phyloP scores from a whole-genome alignment of 768 basidiomycete genomes.

The Mycena polygramma region DNA sequence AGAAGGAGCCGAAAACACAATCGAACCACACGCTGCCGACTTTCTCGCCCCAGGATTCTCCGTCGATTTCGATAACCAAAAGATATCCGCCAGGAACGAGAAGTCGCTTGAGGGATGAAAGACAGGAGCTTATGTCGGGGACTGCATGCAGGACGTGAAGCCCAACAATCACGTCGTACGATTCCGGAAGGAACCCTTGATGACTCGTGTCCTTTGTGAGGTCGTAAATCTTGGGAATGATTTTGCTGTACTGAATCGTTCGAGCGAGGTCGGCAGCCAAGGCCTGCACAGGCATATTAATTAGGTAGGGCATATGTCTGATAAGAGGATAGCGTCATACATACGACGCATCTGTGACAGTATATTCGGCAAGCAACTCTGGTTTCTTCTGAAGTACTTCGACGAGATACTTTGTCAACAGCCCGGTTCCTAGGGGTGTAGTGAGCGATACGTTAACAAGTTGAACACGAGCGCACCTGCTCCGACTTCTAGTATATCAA shows the following conservation, averaged over 20 bases:
- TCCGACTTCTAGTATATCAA: slow-evolving; percentile 24
- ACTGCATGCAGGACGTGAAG: slow-evolving; percentile 19
- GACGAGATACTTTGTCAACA: slow-evolving; percentile 11
- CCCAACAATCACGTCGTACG: slow-evolving; percentile 10
- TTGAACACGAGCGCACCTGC: slow-evolving; percentile 1
- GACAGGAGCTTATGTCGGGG: background rate
- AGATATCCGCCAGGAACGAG: slow-evolving; percentile 26
- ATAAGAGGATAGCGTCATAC: too few species aligned
- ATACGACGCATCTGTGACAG: slow-evolving; percentile 23
- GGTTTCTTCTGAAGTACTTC: slow-evolving; percentile 8
- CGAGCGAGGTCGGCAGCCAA: background rate
- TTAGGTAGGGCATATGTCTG: too few species aligned
- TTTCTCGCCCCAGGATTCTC: slow-evolving; percentile 1
- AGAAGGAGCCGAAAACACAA: slow-evolving; percentile 27
- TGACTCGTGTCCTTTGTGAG: background rate
- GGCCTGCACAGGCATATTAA: too few species aligned
- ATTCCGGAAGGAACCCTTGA: background rate
- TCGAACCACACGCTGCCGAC: slow-evolving; percentile 22
- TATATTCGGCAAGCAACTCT: slow-evolving; percentile 14
- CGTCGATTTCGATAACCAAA: slow-evolving; percentile 15
- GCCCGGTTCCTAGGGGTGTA: slow-evolving; percentile 9
- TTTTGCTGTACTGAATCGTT: background rate
- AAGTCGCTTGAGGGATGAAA: slow-evolving; percentile 1
- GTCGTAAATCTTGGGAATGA: slow-evolving; percentile 20
- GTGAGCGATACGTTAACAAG: background rate